Conservation (phyloP, 495 filamentous ascomycete genomes). For the Acidomyces sp. region DNA sequence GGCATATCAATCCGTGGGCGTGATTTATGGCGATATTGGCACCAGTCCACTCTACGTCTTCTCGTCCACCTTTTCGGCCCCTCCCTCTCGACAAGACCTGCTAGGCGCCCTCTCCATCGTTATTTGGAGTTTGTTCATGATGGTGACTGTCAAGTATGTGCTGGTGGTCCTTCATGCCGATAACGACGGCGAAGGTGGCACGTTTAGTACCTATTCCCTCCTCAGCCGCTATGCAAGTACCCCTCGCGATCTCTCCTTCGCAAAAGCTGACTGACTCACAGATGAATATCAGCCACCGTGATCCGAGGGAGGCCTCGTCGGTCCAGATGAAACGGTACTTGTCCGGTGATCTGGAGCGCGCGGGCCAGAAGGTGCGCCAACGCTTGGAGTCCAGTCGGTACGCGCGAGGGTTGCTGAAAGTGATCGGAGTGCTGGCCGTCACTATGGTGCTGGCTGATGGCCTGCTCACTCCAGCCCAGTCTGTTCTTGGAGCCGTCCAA, state of each 20-base stretch:
- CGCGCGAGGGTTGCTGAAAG: conserved; percentile 41
- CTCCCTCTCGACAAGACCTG: conserved; percentile 40
- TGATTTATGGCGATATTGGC: conserved; percentile 23
- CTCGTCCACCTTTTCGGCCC: conserved; percentile 10
- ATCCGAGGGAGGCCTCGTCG: conserved; percentile 41
- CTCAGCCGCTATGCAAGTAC: conserved; percentile 58
- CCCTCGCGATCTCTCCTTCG: no score
- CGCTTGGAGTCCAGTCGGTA: conserved; percentile 44
- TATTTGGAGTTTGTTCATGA: conserved; percentile 59
- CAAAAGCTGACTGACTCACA: no score
- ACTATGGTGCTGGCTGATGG: conserved; percentile 47
- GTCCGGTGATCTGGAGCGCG: conserved; percentile 38
- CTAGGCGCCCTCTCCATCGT: conserved; percentile 60
- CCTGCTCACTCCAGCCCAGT: conserved; percentile 42
- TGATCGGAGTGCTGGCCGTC: conserved; percentile 53
- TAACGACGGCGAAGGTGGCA: conserved; percentile 68
- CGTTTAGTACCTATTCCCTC: conserved; percentile 59
- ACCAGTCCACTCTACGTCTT: conserved; percentile 21
- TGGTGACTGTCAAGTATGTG: conserved; percentile 64
- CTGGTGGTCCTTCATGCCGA: conserved; percentile 56
- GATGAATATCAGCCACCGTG: conserved; percentile 43
- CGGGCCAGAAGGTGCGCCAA: conserved; percentile 40
- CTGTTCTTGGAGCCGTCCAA: conserved; percentile 58
- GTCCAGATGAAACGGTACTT: conserved; percentile 45
- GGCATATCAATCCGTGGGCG: conserved; percentile 21